Base-by-base conservation (phyloP, 2,329 filamentous ascomycete species). In the Ascochyta koolunga region DNA sequence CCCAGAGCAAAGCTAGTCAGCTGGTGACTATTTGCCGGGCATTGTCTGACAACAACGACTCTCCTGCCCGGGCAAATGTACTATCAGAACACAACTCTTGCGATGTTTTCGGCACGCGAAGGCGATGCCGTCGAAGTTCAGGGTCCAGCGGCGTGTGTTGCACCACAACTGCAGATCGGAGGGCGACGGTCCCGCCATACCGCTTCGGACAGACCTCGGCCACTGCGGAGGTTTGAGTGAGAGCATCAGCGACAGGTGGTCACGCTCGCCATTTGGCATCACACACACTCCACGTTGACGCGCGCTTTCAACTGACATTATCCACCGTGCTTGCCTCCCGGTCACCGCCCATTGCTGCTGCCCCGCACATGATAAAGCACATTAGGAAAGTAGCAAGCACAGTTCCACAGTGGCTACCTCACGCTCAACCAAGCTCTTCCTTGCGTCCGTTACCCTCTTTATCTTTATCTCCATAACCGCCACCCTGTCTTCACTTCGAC, bases 401-500 rank as follows among this genome's bases (percentile, higher is more conserved):
- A 51, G 42, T 35, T 47, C 31, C 60, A 73, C 56, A 58, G 58
- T 75, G 72, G 72, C 72, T 68, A 58, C 58, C 68, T 68, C 67
- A 73, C 71, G 69, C 60, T 57, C 55, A 52, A 58, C 50, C 50
- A 69, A 67, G 65, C 71, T 81, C 70, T 69, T 83, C 56, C 60
- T 84, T 67, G 74, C 84, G 62, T 73, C 80, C 66, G 69, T 86
- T 65, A 60, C 86, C 64, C 73, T 89, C 68, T 81, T 89, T 63
- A 73, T 89, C 68, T 80, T 89, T 73, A 68, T 84, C 68, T 74
- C 76, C 59, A 75, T 81, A 48, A 68, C 79, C 77, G 78, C 83
- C 82, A 89, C 83, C 70, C 85, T 91, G 88, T 87, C 88, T 80
- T 79, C 83, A 70, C 79, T 83, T 74, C 81, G 85, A 72, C 77